phyloP scores from a whole-genome alignment of 164 flowering plant genomes.

The Aristolochia californica region DNA sequence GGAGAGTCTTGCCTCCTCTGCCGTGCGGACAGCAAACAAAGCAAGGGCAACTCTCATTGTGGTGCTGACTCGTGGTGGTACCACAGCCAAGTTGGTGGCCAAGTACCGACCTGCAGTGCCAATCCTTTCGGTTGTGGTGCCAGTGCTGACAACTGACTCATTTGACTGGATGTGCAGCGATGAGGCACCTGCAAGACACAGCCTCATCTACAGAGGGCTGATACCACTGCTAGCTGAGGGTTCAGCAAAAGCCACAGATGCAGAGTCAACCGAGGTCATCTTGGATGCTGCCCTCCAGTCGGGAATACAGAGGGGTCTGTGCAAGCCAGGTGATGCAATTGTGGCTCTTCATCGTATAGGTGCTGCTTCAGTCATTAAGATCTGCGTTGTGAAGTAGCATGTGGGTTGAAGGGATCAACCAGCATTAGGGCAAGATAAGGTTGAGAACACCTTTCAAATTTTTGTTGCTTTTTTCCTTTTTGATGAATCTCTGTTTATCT shows the following conservation, averaged over 20 bases:
- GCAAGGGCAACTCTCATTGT: constrained; percentile 60
- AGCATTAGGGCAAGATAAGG: too few relatives aligned
- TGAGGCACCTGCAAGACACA: constrained; percentile 79
- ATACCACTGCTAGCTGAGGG: constrained; percentile 71
- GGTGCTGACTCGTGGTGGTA: constrained; percentile 76
- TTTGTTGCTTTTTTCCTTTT: too few relatives aligned
- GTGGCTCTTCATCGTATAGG: constrained; percentile 46
- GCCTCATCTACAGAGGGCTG: constrained; percentile 64
- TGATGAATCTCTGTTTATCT: too few relatives aligned
- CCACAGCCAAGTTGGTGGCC: constrained; percentile 76
- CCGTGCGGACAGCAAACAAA: constrained; percentile 76
- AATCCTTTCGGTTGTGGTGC: constrained; percentile 74
- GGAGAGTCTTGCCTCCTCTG: constrained; percentile 82
- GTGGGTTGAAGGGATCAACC: not conserved
- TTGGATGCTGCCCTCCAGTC: constrained; percentile 65
- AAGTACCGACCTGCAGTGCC: constrained; percentile 87
- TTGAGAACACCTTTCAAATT: too few relatives aligned
- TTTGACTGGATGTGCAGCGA: constrained; percentile 80
- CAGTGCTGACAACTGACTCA: constrained; percentile 61
- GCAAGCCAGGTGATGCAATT: constrained; percentile 40
- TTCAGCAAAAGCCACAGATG: constrained; percentile 77
- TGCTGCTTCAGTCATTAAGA: constrained; percentile 39
- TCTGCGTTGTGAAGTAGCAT: constrained; percentile 32
- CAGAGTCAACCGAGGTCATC: constrained; percentile 79
- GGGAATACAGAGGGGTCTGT: constrained; percentile 37